These are phyloP conservation scores for Penicillium bovifimosum DNA, from an alignment of 495 filamentous ascomycete genomes.

Conservation along the genomic window DNA sequence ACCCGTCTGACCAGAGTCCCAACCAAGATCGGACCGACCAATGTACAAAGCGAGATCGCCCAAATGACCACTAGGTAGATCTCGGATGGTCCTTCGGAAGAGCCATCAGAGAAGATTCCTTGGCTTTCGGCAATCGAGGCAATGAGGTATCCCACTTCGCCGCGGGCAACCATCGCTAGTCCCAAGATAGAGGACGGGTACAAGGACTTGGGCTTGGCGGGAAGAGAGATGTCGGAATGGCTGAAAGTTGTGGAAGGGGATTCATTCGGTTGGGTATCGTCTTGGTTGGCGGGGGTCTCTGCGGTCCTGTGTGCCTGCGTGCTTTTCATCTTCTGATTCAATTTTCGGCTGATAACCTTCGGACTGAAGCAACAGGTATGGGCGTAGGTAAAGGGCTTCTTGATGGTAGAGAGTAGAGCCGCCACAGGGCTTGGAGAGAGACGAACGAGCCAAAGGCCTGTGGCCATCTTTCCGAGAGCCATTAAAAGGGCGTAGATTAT, in stretches of 20 bases:
- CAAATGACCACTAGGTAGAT: conserved; percentile 65
- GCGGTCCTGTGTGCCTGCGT: not conserved
- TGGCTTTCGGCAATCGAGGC: conserved; percentile 59
- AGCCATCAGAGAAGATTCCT: conserved; percentile 44
- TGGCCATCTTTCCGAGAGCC: conserved; percentile 57
- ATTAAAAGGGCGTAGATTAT: conserved; percentile 67
- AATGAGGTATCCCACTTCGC: conserved; percentile 77
- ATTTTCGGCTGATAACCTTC: not conserved
- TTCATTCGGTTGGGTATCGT: not conserved
- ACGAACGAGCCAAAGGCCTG: conserved; percentile 60
- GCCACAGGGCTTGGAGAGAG: conserved; percentile 23
- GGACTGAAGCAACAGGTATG: conserved; percentile 4
- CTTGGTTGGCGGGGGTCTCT: not conserved
- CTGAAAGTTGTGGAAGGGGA: not conserved
- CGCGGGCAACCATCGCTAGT: conserved; percentile 66
- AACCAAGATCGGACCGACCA: conserved; percentile 64
- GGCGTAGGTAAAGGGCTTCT: conserved; percentile 3
- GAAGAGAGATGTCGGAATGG: not conserved
- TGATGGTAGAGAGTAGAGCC: conserved; percentile 3
- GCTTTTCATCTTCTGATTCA: not conserved
- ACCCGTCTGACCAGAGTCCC: conserved; percentile 54
- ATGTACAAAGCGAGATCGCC: conserved; percentile 71
- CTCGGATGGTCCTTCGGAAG: conserved; percentile 26
- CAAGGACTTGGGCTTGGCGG: conserved; percentile 47
- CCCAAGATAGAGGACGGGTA: conserved; percentile 56